Conservation (phyloP, 2,329 filamentous ascomycete species). For the Cercospora sp. region DNA sequence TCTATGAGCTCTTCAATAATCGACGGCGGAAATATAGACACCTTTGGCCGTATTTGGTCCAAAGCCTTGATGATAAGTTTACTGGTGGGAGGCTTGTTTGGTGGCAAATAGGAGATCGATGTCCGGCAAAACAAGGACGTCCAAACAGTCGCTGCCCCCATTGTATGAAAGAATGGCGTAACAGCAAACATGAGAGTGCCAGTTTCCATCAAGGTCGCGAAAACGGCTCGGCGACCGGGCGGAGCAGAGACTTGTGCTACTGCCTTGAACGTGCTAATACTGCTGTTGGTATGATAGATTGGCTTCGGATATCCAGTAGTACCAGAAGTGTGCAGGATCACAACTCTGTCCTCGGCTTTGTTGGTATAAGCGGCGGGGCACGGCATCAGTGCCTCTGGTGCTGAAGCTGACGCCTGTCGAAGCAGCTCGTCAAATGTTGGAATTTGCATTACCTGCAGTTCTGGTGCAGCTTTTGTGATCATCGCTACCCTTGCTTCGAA, state of each 20-base stretch:
- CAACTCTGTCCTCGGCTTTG: conserved; percentile 16
- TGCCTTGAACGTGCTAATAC: conserved; percentile 20
- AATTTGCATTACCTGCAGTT: conserved; percentile 22
- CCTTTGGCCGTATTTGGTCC: conserved; percentile 10
- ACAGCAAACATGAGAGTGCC: not conserved
- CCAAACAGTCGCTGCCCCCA: conserved; percentile 20
- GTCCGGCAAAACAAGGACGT: conserved; percentile 15
- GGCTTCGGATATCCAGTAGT: conserved; percentile 27
- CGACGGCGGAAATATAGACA: conserved; percentile 19
- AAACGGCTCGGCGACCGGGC: conserved; percentile 11
- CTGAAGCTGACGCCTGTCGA: conserved; percentile 1
- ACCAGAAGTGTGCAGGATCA: conserved; percentile 29
- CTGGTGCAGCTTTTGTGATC: conserved; percentile 23
- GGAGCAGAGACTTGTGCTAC: conserved; percentile 11
- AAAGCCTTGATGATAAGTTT: conserved; percentile 20
- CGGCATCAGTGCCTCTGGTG: not conserved
- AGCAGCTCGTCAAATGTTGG: conserved; percentile 23
- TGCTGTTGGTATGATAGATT: conserved; percentile 24
- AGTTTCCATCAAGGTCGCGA: not conserved
- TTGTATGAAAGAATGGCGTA: conserved; percentile 26
- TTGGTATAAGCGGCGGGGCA: conserved; percentile 10
- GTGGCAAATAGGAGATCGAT: conserved; percentile 16
- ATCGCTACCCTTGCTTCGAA: conserved; percentile 25
- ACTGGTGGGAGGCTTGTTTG: conserved; percentile 18
- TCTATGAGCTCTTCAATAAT: conserved; percentile 22